These are phyloP conservation scores for Strobilomyces confusus DNA, from an alignment of 768 basidiomycete genomes.

Conservation along the genomic window DNA sequence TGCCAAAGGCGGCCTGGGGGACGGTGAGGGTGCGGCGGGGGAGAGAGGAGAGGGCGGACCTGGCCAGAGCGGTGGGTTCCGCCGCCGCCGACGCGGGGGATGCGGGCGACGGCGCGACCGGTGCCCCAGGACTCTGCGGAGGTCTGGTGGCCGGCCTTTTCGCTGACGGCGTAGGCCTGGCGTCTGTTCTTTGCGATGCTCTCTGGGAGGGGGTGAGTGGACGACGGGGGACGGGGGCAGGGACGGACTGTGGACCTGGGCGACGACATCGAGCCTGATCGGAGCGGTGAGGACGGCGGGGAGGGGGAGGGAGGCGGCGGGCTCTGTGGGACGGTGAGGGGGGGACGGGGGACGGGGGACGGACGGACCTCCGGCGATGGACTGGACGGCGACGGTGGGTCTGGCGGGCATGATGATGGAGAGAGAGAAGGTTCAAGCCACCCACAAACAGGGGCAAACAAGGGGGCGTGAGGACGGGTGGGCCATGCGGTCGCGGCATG, in stretches of 20 bases:
- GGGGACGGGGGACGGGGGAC: background rate
- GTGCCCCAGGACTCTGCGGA: conserved; percentile 99
- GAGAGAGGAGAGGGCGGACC: conserved; percentile 35
- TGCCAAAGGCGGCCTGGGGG: conserved; percentile 91
- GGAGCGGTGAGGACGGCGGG: conserved; percentile 97
- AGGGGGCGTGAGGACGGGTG: conserved; percentile 28
- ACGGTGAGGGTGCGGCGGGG: conserved; percentile 1
- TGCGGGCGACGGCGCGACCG: conserved; percentile 99
- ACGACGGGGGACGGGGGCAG: background rate
- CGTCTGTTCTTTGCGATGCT: conserved; percentile 97
- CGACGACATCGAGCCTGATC: conserved; percentile 97
- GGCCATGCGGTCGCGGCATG: conserved; percentile 31
- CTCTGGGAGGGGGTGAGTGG: conserved; percentile 48
- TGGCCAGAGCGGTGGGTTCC: conserved; percentile 99
- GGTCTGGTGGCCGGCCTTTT: conserved; percentile 99
- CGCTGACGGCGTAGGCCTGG: conserved; percentile 94
- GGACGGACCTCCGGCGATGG: conserved; percentile 65
- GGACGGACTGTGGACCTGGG: conserved; percentile 97
- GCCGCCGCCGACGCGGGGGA: conserved; percentile 98
- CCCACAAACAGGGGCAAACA: conserved; percentile 23
- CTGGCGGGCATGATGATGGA: conserved; percentile 76
- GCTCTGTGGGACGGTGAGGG: conserved; percentile 45
- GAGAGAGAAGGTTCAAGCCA: conserved; percentile 34
- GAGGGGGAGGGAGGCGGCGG: conserved; percentile 84
- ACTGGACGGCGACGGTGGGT: conserved; percentile 85